A percentile compares a stretch with the other conserved stretches of the same genome.
phyloP scores from a whole-genome alignment of 495 filamentous ascomycete species.

The Xylaria telfairii region DNA sequence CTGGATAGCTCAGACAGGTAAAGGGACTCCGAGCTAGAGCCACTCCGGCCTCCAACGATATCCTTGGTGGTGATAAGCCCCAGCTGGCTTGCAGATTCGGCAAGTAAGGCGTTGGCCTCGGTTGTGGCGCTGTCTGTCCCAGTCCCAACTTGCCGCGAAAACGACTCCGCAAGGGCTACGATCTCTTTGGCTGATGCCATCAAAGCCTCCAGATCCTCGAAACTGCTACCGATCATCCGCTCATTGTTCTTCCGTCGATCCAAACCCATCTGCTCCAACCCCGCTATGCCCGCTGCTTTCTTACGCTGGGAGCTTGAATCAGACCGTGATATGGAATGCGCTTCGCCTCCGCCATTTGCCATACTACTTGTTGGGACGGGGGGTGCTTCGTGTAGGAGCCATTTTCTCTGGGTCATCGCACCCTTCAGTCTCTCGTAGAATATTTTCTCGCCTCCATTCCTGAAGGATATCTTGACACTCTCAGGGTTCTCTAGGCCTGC shows the following conservation, averaged over 20 bases:
- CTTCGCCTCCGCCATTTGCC: constrained; percentile 41
- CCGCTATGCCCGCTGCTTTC: constrained; percentile 86
- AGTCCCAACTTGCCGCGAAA: constrained; percentile 70
- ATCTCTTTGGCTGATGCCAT: constrained; percentile 98
- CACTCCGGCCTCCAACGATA: constrained; percentile 61
- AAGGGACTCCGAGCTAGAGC: constrained; percentile 56
- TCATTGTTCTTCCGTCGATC: constrained; percentile 91
- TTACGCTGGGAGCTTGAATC: constrained; percentile 44
- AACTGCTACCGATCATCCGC: constrained; percentile 88
- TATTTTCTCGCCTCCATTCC: constrained; percentile 83
- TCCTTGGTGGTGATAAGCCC: constrained; percentile 94
- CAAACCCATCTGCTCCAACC: constrained; percentile 81
- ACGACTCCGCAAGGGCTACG: constrained; percentile 87
- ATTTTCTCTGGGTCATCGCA: constrained; percentile 90
- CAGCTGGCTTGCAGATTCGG: constrained; percentile 82
- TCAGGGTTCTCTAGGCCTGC: constrained; percentile 66
- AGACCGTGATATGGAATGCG: constrained; percentile 60
- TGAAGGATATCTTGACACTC: constrained; percentile 89
- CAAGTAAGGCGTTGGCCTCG: constrained; percentile 76
- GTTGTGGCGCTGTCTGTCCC: constrained; percentile 59
- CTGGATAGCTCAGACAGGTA: constrained; percentile 81
- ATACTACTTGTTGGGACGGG: constrained; percentile 74
- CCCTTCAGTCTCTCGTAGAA: constrained; percentile 89
- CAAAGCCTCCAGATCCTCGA: constrained; percentile 94
- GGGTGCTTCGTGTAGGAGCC: constrained; percentile 92